A percentile compares a stretch with the other conserved stretches of the same genome.
These are phyloP conservation scores for Ogataea henricii DNA, from an alignment of 805 yeast genomes.

Conservation along the genomic window DNA sequence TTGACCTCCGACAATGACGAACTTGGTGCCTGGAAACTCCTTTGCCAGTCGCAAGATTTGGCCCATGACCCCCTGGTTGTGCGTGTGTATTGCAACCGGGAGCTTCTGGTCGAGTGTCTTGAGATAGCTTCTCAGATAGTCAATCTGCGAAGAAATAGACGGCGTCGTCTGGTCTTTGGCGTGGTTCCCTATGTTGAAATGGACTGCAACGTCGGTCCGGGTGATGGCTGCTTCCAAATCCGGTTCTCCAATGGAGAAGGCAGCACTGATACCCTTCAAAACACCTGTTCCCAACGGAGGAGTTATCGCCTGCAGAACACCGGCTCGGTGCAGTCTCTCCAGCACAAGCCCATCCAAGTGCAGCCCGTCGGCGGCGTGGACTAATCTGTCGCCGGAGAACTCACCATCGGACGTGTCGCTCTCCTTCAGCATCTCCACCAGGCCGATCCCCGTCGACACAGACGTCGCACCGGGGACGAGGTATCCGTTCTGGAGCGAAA, in stretches of 20 bases:
- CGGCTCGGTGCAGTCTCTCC: neutral
- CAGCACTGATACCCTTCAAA: neutral
- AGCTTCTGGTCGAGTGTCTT: neutral
- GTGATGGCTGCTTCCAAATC: neutral
- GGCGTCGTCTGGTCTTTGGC: neutral
- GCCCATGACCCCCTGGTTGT: neutral
- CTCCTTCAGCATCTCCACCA: neutral
- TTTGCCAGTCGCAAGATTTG: neutral
- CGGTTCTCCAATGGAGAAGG: neutral
- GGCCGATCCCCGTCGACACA: neutral
- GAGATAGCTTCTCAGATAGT: neutral
- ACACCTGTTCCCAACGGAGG: neutral
- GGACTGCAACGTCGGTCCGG: neutral
- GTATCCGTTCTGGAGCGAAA: neutral
- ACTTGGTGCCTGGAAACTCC: neutral
- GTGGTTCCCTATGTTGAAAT: neutral
- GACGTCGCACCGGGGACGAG: neutral
- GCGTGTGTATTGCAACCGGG: neutral
- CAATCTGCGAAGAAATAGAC: neutral
- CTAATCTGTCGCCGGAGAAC: neutral
- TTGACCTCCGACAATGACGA: neutral
- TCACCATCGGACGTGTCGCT: neutral
- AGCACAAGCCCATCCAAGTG: neutral
- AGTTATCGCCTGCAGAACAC: neutral
- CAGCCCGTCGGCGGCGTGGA: neutral